phyloP scores from a whole-genome alignment of 352 stramenopile species.

The Blastocystis sp. region DNA sequence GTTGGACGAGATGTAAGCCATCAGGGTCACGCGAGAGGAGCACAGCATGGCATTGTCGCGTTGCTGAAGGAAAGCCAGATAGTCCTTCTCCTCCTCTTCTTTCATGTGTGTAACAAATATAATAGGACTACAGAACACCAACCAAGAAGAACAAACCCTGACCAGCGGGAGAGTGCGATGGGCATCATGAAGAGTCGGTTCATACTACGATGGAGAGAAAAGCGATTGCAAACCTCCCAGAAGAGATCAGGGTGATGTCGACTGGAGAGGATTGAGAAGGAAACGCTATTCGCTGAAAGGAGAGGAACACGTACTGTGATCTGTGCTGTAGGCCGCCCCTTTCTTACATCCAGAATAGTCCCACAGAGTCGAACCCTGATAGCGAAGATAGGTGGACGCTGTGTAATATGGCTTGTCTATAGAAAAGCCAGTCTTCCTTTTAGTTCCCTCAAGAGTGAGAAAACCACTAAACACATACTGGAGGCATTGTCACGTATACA shows the following conservation, averaged over 20 bases:
- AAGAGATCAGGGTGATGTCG: background rate
- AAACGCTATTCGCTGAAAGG: background rate
- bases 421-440: background rate
- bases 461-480: no score
- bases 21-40: background rate
- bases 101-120: background rate
- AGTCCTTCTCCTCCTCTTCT: background rate
- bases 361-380: background rate
- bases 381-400: background rate
- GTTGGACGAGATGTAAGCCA: background rate
- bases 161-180: background rate
- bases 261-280: background rate
- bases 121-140: background rate
- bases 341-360: conserved; percentile 22
- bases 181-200: conserved; percentile 26
- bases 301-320: background rate
- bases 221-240: background rate
- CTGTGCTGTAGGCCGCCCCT: background rate
- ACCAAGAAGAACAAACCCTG: background rate
- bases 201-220: background rate
- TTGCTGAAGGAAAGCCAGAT: background rate
- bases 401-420: background rate
- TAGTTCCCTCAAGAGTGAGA: background rate
- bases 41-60: background rate
- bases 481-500: no score